Conservation (phyloP, 2,329 filamentous ascomycete genomes). For the Torrubiellomyces zombiae region DNA sequence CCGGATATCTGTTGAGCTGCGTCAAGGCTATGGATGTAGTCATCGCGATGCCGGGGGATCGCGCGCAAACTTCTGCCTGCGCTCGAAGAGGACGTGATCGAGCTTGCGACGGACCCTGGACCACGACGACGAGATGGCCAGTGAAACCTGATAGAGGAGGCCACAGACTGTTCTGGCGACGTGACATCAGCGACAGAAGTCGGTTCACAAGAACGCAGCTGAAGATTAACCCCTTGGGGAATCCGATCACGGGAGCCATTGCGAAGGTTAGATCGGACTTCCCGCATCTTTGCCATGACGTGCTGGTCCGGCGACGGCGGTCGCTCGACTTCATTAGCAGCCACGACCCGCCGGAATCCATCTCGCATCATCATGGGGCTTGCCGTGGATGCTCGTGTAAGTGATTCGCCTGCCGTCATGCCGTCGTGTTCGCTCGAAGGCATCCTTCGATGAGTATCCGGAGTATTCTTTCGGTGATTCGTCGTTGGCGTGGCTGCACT, state of each 20-base stretch:
- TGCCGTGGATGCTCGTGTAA: constrained; percentile 50
- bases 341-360: constrained; percentile 19
- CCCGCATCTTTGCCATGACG: constrained; percentile 43
- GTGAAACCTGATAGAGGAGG: constrained; percentile 36
- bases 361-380: constrained; percentile 48
- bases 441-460: constrained; percentile 18
- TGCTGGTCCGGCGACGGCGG: constrained; percentile 47
- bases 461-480: constrained; percentile 13
- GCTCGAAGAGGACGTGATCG: constrained; percentile 38
- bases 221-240: constrained; percentile 50
- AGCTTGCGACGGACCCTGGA: constrained; percentile 39
- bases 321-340: constrained; percentile 17
- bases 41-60: constrained; percentile 49
- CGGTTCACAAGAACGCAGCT: constrained; percentile 41
- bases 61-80: constrained; percentile 31
- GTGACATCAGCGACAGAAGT: constrained; percentile 34
- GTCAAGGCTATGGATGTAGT: constrained; percentile 77
- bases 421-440: constrained; percentile 25
- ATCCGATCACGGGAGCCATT: constrained; percentile 67
- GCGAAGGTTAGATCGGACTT: constrained; percentile 39
- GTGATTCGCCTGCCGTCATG: constrained; percentile 24
- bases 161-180: constrained; percentile 37
- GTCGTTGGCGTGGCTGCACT: constrained; percentile 7
- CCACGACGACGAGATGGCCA: constrained; percentile 37
- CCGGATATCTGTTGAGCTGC: constrained; percentile 49